Evolutionary conservation across 345 rosid genomes (phyloP), one percentile per base, ranked within the genome.

Genomic region (Camelina sativa): DNA sequence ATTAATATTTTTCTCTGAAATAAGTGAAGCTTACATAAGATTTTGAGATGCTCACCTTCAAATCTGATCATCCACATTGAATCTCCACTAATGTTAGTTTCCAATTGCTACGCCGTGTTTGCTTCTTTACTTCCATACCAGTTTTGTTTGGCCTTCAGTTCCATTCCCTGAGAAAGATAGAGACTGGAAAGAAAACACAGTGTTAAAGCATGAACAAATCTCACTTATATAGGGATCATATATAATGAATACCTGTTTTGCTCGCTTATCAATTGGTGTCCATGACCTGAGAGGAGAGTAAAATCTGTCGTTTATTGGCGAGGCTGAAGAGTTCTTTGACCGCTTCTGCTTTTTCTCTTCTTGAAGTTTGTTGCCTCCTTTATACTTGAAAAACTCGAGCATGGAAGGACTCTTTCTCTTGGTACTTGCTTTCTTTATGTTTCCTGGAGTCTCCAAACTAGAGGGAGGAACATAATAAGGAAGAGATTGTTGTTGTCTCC

Each of bases 361-460:
- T 56, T 73, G 79, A 74, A 54, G 47, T 75, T 82, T 86, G 74
- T 80, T 84, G 74, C 93, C 84, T 66, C 92, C 96, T 79, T 82
- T 87, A 84, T 89, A 85, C 84, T 83, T 90, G 81, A 89, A 89
- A 83, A 84, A 85, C 57, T 96, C 97, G 17, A 91, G 82, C 69
- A 91, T 86, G 1, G 97, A 90, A 23, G 96, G 88, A 79, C 90
- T 89, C 82, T 84, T 89, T 77, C 91, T 84, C 85, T 85, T 87
- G 23, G 54, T 62, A 65, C 3, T 72, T 40, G 77, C 82, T 74
- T 82, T 92, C 37, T 84, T 76, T 58, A 44, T 23, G 81, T 72
- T 84, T 63, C 79, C 76, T 34, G 84, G 71, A 59, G 65, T 50
- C 37, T 68, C 79, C 74, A 69, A 69, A 58, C 47, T 38, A 46